Evolutionary conservation across 1,284 basidiomycete genomes (phyloP).

Genomic region (Melanopsichium pennsylvanicum): DNA sequence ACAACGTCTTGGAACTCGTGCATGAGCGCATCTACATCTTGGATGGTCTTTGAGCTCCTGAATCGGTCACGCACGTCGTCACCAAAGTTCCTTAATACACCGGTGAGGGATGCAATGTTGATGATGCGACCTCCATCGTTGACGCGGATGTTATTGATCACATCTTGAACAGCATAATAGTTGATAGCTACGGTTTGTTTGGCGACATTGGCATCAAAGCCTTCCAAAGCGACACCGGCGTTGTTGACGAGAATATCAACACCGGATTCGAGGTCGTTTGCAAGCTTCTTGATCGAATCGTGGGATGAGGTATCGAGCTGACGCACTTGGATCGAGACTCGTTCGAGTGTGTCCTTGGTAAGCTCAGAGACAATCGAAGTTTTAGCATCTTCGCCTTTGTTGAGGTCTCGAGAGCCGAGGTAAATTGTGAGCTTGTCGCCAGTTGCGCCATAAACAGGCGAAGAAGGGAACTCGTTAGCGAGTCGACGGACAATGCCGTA

Average conservation of each 20-base stretch:
- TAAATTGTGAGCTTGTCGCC: conserved; percentile 57
- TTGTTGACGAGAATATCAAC: conserved; percentile 60
- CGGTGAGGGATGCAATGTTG: conserved; percentile 54
- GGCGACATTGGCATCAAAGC: conserved; percentile 56
- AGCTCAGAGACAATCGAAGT: conserved; percentile 45
- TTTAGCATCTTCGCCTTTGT: conserved; percentile 53
- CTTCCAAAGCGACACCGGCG: conserved; percentile 60
- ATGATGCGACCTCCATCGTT: conserved; percentile 49
- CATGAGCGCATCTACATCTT: conserved; percentile 48
- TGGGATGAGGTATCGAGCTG: conserved; percentile 37
- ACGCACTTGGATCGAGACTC: conserved; percentile 37
- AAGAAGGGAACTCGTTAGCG: conserved; percentile 50
- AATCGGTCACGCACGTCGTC: conserved; percentile 44
- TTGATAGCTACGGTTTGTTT: conserved; percentile 58
- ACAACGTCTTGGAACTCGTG: conserved; percentile 51
- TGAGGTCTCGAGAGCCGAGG: conserved; percentile 50
- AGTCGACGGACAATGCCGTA: conserved; percentile 56
- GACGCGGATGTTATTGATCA: conserved; percentile 46
- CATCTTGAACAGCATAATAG: conserved; percentile 55
- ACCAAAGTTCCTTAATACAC: conserved; percentile 48
- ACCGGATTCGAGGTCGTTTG: conserved; percentile 29
- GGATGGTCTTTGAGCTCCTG: conserved; percentile 21
- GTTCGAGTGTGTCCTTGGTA: conserved; percentile 16
- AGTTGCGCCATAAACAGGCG: conserved; percentile 16
- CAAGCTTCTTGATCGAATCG: conserved; percentile 38